Base-by-base conservation (phyloP, 2,329 filamentous ascomycete species). In the Beauveria sp. region DNA sequence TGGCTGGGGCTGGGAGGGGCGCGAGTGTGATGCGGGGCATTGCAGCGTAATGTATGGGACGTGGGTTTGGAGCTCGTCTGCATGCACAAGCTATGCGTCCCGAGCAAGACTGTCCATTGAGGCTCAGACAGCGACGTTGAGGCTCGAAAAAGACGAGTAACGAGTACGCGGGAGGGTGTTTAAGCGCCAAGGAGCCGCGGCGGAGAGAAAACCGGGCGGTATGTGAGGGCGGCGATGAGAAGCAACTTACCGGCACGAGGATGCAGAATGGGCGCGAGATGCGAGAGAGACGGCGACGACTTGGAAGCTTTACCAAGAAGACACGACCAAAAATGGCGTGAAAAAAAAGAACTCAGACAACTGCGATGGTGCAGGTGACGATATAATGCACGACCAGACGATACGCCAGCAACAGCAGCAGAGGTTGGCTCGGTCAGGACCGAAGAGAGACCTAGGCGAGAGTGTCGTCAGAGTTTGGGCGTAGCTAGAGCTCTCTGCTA, bases 21-120 rank as follows among this genome's bases (percentile, higher is more conserved):
- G 58, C 58, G 51, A 60, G 58, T 42, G 58, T 53, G 58, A 60
- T 60, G 58, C 58, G 58, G 58, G 58, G 58, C 58, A 60, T 47
- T 60, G 49, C 49, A 60, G 40, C 58, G 42, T 60, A 60, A 46
- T 60, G 58, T 60, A 54, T 47, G 58, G 57, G 49, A 53, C 38
- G 50, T 60, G 24, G 50, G 40, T 43, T 60, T 47, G 50, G 50
- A 60, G 58, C 58, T 60, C 28, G 43, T 49, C 51, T 47, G 58
- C 38, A 54, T 42, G 58, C 58, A 54, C 26, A 55, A 60, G 58
- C 58, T 54, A 60, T 49, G 28, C 30, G 50, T 40, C 24, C 30
- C 14, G 43, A 34, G 58, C 46, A 55, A 28, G 42, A 55, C 42
- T 22, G 42, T 49, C 58, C 58, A 60, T 60, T 60, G 58, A 20